Conservation (phyloP, 495 filamentous ascomycete species). For the Durotheca rogersii region DNA sequence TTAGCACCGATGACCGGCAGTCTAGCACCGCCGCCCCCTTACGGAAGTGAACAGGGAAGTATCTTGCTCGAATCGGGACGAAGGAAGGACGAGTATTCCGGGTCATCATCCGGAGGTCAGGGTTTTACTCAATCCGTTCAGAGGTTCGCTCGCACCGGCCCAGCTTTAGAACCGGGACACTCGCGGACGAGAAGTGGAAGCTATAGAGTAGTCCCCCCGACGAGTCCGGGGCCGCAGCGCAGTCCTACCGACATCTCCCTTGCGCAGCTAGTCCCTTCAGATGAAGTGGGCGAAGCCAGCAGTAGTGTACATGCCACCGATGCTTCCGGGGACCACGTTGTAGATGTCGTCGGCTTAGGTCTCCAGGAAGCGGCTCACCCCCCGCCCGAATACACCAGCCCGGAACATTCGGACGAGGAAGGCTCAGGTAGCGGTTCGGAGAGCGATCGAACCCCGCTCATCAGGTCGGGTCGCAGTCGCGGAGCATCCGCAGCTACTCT, state of each 20-base stretch:
- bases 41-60: slow-evolving; percentile 93
- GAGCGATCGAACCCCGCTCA: slow-evolving; percentile 43
- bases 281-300: slow-evolving; percentile 76
- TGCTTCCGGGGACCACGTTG: slow-evolving; percentile 34
- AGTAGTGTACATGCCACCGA: slow-evolving; percentile 45
- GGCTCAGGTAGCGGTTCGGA: slow-evolving; percentile 56
- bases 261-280: slow-evolving; percentile 69
- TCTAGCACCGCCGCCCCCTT: slow-evolving; percentile 91
- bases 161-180: slow-evolving; percentile 45
- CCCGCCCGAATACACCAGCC: slow-evolving; percentile 76
- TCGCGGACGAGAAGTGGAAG: slow-evolving; percentile 59
- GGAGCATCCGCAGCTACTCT: slow-evolving; percentile 47
- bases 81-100: slow-evolving; percentile 61
- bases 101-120: slow-evolving; percentile 56
- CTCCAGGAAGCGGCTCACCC: slow-evolving; percentile 44
- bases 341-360: slow-evolving; percentile 43
- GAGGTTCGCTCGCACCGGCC: slow-evolving; percentile 37
- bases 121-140: slow-evolving; percentile 46
- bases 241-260: slow-evolving; percentile 97
- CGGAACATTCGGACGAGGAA: slow-evolving; percentile 52
- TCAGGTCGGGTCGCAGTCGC: slow-evolving; percentile 42
- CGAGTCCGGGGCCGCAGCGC: slow-evolving; percentile 84
- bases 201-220: slow-evolving; percentile 65
- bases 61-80: slow-evolving; percentile 85
- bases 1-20: slow-evolving; percentile 94